Conservation (phyloP, 129 eudicot genomes). For the Flaveria robusta region DNA sequence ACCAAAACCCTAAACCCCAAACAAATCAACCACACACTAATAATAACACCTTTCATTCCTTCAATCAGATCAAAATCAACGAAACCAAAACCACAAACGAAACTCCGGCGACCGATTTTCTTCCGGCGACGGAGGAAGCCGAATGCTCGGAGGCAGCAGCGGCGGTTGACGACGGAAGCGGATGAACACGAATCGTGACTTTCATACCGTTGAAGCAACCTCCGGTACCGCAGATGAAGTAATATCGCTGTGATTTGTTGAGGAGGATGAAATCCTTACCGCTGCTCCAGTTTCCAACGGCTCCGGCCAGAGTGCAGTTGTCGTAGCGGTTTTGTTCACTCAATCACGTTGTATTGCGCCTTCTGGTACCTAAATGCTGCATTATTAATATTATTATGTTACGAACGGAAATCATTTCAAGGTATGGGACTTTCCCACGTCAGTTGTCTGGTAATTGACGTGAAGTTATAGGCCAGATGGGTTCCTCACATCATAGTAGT, state of each 20-base stretch:
- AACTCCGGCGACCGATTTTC: constrained; percentile 8
- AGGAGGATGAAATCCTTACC: constrained; percentile 81
- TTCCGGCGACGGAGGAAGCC: constrained; percentile 20
- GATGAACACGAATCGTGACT: constrained; percentile 67
- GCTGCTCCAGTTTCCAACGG: constrained; percentile 79
- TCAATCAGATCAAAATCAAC: constrained; percentile 37
- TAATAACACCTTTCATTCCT: background rate
- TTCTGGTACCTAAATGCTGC: constrained; percentile 85
- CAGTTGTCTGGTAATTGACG: too few species aligned
- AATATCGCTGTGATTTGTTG: constrained; percentile 57
- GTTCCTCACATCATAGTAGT: too few species aligned
- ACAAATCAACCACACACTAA: background rate
- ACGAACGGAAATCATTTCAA: too few species aligned
- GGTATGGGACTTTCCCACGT: too few species aligned
- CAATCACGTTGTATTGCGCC: constrained; percentile 72
- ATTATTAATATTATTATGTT: background rate
- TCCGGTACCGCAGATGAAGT: constrained; percentile 83
- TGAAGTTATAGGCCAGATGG: too few species aligned
- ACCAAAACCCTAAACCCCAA: too few species aligned
- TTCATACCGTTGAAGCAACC: constrained; percentile 82
- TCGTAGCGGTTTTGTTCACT: constrained; percentile 79
- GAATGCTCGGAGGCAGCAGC: constrained; percentile 40
- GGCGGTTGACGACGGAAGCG: constrained; percentile 67
- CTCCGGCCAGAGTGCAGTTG: constrained; percentile 71
- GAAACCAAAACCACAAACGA: constrained; percentile 31